Percentiles rank a stretch among this genome's conserved stretches.
Conservation (phyloP, 176 grass and related monocot genomes). For the Calamus simplicifolius region DNA sequence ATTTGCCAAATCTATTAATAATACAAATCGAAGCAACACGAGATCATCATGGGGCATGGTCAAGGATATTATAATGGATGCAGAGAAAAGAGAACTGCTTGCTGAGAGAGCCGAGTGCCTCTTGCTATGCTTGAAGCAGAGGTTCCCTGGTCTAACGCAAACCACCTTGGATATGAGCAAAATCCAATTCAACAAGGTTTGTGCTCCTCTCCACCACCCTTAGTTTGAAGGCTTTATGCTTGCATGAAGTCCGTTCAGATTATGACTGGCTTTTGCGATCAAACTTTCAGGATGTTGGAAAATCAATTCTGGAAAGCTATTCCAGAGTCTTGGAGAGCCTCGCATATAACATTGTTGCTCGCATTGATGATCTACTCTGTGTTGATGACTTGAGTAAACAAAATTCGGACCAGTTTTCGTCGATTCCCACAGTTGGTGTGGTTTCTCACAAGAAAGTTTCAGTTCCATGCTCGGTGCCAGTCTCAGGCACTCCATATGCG, state of each 20-base stretch:
- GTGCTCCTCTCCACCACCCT: background rate
- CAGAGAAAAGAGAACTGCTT: conserved; percentile 65
- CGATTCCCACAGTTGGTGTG: conserved; percentile 25
- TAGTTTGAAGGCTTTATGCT: background rate
- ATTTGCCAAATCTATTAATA: conserved; percentile 30
- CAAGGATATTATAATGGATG: conserved; percentile 69
- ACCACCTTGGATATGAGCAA: conserved; percentile 92
- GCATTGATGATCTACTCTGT: conserved; percentile 79
- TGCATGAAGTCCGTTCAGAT: no score
- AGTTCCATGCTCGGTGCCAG: conserved; percentile 51
- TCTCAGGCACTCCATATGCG: conserved; percentile 69
- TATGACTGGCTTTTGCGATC: no score
- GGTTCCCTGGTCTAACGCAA: conserved; percentile 87
- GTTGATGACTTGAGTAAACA: conserved; percentile 70
- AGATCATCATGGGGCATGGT: conserved; percentile 89
- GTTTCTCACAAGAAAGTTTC: conserved; percentile 40
- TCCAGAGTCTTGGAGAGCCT: conserved; percentile 91
- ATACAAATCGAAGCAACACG: conserved; percentile 28
- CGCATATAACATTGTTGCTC: conserved; percentile 69
- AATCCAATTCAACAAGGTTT: conserved; percentile 90
- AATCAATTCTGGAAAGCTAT: conserved; percentile 91
- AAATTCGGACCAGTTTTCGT: conserved; percentile 24
- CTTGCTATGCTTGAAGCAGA: conserved; percentile 85
- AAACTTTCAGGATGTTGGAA: conserved; percentile 72
- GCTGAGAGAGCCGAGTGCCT: conserved; percentile 72